A percentile compares a stretch with the other conserved stretches of the same genome.
These are phyloP conservation scores for Pestalotiopsis sp. DNA, from an alignment of 2,329 filamentous ascomycete species.

Conservation along the genomic window DNA sequence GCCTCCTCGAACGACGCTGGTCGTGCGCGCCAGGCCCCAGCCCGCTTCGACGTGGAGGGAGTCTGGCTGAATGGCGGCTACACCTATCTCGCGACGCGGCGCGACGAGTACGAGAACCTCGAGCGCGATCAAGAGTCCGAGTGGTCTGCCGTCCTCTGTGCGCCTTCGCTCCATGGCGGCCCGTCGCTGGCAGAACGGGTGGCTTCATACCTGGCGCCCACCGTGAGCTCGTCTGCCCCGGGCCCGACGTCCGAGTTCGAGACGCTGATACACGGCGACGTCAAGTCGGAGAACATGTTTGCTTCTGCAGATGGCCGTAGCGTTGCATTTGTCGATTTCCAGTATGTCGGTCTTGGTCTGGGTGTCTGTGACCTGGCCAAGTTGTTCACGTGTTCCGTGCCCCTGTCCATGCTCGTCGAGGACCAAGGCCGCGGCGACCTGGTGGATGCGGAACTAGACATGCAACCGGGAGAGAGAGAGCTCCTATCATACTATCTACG, in stretches of 20 bases:
- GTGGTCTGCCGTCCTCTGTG: slow-evolving; percentile 54
- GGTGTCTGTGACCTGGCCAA: slow-evolving; percentile 68
- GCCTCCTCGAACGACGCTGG: not conserved
- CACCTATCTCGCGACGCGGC: slow-evolving; percentile 65
- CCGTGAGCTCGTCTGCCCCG: not conserved
- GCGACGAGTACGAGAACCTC: slow-evolving; percentile 54
- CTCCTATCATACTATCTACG: slow-evolving; percentile 53
- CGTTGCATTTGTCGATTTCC: slow-evolving; percentile 69
- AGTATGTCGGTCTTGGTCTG: slow-evolving; percentile 64
- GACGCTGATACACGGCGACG: slow-evolving; percentile 67
- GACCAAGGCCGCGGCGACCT: slow-evolving; percentile 17
- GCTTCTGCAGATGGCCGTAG: slow-evolving; percentile 46
- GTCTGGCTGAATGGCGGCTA: slow-evolving; percentile 68
- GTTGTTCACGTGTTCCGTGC: slow-evolving; percentile 66
- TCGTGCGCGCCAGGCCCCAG: not conserved
- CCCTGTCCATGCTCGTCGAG: slow-evolving; percentile 48
- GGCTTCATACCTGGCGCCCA: slow-evolving; percentile 49
- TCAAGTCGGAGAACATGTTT: slow-evolving; percentile 70
- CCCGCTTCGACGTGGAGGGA: slow-evolving; percentile 27
- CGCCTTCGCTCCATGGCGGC: slow-evolving; percentile 19
- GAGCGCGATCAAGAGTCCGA: slow-evolving; percentile 47
- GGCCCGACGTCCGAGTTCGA: slow-evolving; percentile 34
- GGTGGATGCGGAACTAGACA: slow-evolving; percentile 40
- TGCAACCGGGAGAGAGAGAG: slow-evolving; percentile 49
- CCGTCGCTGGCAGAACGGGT: slow-evolving; percentile 51